Evolutionary conservation across 345 rosid species (phyloP).

Genomic region (thale cress (Arabidopsis thaliana)): TAIR10.1 NC_003071.7:17907501-17908000

Average conservation of each 20-base stretch:
- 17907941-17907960: constrained; percentile 15
- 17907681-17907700: not conserved
- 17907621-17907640: constrained; percentile 49
- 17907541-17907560: constrained; percentile 47
- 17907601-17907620: constrained; percentile 49
- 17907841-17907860: constrained; percentile 21
- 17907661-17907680: not conserved
- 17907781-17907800: constrained; percentile 37
- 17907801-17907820: constrained; percentile 11
- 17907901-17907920: not conserved
- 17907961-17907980: not conserved
- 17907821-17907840: constrained; percentile 28
- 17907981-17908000: not conserved
- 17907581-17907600: constrained; percentile 50
- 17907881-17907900: not conserved
- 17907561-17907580: constrained; percentile 35
- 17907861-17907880: not conserved
- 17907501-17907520: not conserved
- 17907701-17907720: not conserved
- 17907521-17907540: constrained; percentile 1
- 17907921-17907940: constrained; percentile 3
- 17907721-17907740: not conserved
- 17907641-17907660: constrained; percentile 41
- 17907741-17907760: constrained; percentile 28
- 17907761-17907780: not conserved